phyloP scores from a whole-genome alignment of 2,329 filamentous ascomycete species.

The Neonectria sp. region DNA sequence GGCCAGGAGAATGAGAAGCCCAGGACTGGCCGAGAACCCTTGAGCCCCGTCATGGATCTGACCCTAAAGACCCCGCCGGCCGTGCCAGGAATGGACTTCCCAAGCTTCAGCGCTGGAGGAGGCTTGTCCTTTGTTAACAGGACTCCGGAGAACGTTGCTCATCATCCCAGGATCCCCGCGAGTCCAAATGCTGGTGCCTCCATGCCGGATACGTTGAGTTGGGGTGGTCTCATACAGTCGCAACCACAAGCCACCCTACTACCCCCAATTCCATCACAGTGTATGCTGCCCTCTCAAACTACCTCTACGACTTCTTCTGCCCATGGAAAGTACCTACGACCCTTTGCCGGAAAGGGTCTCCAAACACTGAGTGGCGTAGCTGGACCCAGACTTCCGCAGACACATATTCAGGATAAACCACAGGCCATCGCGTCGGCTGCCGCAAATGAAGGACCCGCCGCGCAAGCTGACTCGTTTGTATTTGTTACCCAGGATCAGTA shows the following conservation, averaged over 20 bases:
- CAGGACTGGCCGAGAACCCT: slow-evolving; percentile 62
- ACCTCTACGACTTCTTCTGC: slow-evolving; percentile 68
- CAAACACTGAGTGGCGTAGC: slow-evolving; percentile 63
- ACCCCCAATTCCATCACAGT: slow-evolving; percentile 66
- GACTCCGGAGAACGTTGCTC: slow-evolving; percentile 44
- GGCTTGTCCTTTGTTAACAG: slow-evolving; percentile 55
- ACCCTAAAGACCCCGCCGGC: slow-evolving; percentile 57
- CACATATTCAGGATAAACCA: slow-evolving; percentile 51
- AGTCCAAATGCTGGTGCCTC: slow-evolving; percentile 44
- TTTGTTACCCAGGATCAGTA: slow-evolving; percentile 40
- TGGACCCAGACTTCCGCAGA: slow-evolving; percentile 48
- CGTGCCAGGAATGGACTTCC: slow-evolving; percentile 59
- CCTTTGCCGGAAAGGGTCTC: slow-evolving; percentile 70
- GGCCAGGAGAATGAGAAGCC: slow-evolving; percentile 70
- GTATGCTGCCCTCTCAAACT: slow-evolving; percentile 65
- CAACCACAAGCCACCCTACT: slow-evolving; percentile 54
- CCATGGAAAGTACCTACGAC: slow-evolving; percentile 65
- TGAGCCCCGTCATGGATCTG: slow-evolving; percentile 68
- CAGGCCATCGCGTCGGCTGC: slow-evolving; percentile 33
- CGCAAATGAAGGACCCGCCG: slow-evolving; percentile 34
- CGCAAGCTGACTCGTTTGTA: slow-evolving; percentile 45
- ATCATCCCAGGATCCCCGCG: slow-evolving; percentile 30
- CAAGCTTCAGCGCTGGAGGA: slow-evolving; percentile 52
- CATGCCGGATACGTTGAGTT: slow-evolving; percentile 71
- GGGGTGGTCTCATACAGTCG: slow-evolving; percentile 61